Percentiles rank a stretch among this genome's conserved stretches.
phyloP scores from a whole-genome alignment of 345 rosid genomes.

The Sisymbrium irio region DNA sequence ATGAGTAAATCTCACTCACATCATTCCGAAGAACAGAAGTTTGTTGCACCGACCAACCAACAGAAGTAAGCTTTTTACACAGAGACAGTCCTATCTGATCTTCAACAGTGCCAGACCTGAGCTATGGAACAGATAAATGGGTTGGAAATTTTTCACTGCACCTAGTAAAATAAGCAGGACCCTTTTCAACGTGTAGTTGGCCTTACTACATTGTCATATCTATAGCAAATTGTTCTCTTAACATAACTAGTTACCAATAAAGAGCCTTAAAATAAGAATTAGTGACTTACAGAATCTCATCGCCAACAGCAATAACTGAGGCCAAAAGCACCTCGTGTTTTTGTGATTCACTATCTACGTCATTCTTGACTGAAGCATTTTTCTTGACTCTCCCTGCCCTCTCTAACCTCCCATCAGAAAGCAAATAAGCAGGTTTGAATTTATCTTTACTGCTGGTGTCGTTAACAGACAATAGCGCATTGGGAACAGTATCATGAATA shows the following conservation, averaged over 20 bases:
- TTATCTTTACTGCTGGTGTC: constrained; percentile 48
- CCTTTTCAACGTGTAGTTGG: neutral
- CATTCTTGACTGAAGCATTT: constrained; percentile 38
- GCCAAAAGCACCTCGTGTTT: constrained; percentile 52
- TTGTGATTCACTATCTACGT: constrained; percentile 40
- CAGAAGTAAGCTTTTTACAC: constrained; percentile 69
- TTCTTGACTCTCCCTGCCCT: constrained; percentile 95
- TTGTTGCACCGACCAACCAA: constrained; percentile 79
- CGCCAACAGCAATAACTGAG: constrained; percentile 80
- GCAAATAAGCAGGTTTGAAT: constrained; percentile 94
- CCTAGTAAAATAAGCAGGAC: neutral
- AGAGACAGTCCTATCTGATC: constrained; percentile 76
- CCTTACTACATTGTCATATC: constrained; percentile 9
- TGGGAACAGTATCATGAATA: constrained; percentile 89
- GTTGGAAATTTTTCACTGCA: constrained; percentile 30
- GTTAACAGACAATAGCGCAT: constrained; percentile 55
- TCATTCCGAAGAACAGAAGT: constrained; percentile 63
- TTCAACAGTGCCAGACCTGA: constrained; percentile 97
- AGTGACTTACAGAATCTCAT: constrained; percentile 95
- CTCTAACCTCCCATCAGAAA: constrained; percentile 93
- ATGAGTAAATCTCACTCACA: constrained; percentile 52
- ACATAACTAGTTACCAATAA: neutral
- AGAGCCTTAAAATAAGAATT: constrained; percentile 17
- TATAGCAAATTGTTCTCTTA: neutral
- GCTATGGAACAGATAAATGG: constrained; percentile 81